Evolutionary conservation across 345 rosid species (phyloP).

Genomic region (Eucalyptus decipiens): DNA sequence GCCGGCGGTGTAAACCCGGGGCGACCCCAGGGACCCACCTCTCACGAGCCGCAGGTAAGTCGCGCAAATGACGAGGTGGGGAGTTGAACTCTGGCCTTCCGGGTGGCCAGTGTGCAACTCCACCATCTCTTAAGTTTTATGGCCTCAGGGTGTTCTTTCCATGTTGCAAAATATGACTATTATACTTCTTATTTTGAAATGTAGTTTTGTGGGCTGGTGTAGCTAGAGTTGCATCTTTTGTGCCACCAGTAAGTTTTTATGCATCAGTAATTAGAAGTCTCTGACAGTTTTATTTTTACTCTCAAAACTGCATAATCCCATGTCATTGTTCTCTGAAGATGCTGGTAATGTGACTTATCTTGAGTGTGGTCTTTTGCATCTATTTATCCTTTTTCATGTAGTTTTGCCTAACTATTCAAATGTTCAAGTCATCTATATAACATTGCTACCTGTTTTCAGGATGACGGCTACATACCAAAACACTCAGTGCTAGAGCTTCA

Average conservation of each 20-base stretch:
- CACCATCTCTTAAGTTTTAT: background rate
- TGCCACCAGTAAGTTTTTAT: background rate
- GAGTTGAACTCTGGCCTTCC: too few relatives aligned
- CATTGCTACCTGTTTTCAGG: slow-evolving; percentile 27
- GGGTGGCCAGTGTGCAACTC: too few relatives aligned
- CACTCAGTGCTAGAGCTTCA: slow-evolving; percentile 93
- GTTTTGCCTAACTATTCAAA: background rate
- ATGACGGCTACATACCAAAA: slow-evolving; percentile 94
- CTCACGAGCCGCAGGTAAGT: too few relatives aligned
- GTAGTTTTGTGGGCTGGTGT: background rate
- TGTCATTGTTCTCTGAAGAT: background rate
- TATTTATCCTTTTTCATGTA: background rate
- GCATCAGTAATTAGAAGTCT: background rate
- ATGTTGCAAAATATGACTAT: background rate
- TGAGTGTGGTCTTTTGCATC: background rate
- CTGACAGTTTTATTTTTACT: background rate
- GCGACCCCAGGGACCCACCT: too few relatives aligned
- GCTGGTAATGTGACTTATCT: background rate
- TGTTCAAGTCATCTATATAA: background rate
- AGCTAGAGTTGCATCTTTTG: background rate
- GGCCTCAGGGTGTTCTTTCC: background rate
- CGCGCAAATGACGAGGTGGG: too few relatives aligned
- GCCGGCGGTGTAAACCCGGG: fast-evolving
- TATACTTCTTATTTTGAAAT: background rate
- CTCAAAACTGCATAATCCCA: background rate